Evolutionary conservation across 331 rosid species (phyloP).

Genomic region (Stylosanthes scabra): DNA sequence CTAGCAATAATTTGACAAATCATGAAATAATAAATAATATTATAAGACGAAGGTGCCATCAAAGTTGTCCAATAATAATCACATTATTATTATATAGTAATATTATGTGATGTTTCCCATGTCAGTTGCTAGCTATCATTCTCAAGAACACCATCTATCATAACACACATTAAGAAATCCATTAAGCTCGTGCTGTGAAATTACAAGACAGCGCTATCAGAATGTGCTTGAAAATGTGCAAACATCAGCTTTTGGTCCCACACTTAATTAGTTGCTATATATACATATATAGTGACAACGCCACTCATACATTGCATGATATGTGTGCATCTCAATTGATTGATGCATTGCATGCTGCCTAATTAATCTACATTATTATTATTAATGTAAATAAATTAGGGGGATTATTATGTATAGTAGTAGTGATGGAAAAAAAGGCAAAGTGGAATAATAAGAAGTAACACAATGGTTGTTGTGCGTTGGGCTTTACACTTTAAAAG

Average conservation of each 20-base stretch:
- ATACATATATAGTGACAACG: too few species aligned
- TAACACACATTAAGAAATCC: constrained; percentile 13
- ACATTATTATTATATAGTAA: not conserved
- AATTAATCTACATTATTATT: too few species aligned
- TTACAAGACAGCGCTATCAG: constrained; percentile 26
- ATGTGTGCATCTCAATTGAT: constrained; percentile 29
- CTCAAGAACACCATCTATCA: not conserved
- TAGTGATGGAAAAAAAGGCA: constrained; percentile 33
- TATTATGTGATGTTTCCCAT: constrained; percentile 4
- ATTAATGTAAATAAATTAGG: too few species aligned
- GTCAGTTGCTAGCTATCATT: constrained; percentile 21
- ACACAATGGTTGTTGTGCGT: not conserved
- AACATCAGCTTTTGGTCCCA: constrained; percentile 43
- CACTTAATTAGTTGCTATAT: not conserved
- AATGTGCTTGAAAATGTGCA: constrained; percentile 41
- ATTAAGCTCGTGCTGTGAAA: constrained; percentile 28
- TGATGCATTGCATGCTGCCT: not conserved
- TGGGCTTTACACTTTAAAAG: constrained; percentile 32
- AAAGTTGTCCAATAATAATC: constrained; percentile 5
- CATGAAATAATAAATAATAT: not conserved
- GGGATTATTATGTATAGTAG: too few species aligned
- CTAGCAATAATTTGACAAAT: constrained; percentile 12
- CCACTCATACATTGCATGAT: constrained; percentile 33
- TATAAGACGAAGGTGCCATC: not conserved
- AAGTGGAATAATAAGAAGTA: too few species aligned